Percentiles rank a stretch among this genome's conserved stretches.
These are phyloP conservation scores for Anisodus tanguticus DNA, from an alignment of 257 asterid species.

Conservation along the genomic window DNA sequence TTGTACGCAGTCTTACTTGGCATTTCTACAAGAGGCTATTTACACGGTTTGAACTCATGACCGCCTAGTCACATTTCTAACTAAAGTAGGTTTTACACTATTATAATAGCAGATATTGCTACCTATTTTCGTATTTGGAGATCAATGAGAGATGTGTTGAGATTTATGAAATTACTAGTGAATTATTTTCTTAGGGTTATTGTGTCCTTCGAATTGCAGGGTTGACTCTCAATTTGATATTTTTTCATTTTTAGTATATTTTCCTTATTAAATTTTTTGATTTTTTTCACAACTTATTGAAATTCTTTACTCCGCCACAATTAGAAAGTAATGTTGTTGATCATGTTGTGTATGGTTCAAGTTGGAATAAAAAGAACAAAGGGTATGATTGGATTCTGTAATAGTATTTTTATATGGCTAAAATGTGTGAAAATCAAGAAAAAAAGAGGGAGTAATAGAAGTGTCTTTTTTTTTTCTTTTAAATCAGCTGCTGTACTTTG, in stretches of 20 bases:
- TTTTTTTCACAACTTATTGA: too few relatives aligned
- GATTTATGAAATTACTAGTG: background rate
- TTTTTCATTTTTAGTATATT: background rate
- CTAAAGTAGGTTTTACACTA: too few relatives aligned
- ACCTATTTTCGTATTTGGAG: background rate
- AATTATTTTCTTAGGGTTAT: background rate
- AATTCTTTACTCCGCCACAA: background rate
- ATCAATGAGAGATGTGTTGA: background rate
- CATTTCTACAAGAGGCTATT: too few relatives aligned
- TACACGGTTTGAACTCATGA: too few relatives aligned
- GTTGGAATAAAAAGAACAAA: constrained; percentile 8
- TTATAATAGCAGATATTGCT: background rate
- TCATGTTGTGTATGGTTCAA: background rate
- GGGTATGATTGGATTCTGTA: constrained; percentile 25
- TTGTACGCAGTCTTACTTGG: too few relatives aligned
- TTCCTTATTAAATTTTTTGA: too few relatives aligned
- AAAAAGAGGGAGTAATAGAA: constrained; percentile 40
- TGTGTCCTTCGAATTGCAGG: background rate
- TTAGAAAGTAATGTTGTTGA: background rate
- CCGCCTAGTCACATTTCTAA: too few relatives aligned
- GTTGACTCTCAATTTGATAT: background rate
- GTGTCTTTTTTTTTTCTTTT: constrained; percentile 36
- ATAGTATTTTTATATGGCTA: constrained; percentile 53
- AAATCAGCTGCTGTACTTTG: constrained; percentile 58
- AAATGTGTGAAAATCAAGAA: constrained; percentile 52